phyloP scores from a whole-genome alignment of 148 eudicot genomes.

The Rhododendron griersonianum region DNA sequence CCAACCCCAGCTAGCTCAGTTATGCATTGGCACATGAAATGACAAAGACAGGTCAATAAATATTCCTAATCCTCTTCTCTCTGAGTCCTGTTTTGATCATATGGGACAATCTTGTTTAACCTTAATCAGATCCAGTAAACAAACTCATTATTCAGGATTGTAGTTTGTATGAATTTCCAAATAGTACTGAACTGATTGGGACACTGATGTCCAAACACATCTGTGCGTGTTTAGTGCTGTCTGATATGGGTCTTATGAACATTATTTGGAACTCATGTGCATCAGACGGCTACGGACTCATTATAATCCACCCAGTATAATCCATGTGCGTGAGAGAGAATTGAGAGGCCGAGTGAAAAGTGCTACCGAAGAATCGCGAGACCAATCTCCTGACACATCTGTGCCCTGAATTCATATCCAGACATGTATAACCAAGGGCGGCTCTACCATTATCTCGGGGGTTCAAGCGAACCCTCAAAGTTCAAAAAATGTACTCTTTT shows the following conservation, averaged over 20 bases:
- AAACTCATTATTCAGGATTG: neutral
- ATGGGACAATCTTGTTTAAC: slow-evolving; percentile 1
- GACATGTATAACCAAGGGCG: no score
- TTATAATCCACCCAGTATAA: neutral
- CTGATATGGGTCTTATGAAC: neutral
- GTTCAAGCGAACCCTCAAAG: no score
- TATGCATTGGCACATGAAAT: neutral
- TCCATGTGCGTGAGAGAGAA: neutral
- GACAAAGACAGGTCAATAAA: neutral
- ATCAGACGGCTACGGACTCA: neutral
- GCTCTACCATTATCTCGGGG: no score
- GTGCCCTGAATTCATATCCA: neutral
- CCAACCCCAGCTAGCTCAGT: neutral
- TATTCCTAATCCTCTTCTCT: neutral
- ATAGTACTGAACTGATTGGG: neutral
- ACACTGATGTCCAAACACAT: neutral
- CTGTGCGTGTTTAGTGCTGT: neutral
- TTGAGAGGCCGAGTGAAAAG: neutral
- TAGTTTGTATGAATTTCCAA: neutral
- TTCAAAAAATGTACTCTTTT: no score
- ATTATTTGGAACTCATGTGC: neutral
- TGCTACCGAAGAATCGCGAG: neutral
- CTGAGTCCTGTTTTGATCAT: neutral
- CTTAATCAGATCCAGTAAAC: neutral
- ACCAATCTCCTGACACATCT: neutral